These are phyloP conservation scores for Ceratorhiza oryzae-sativae DNA, from an alignment of 1,284 basidiomycete species.

Conservation along the genomic window DNA sequence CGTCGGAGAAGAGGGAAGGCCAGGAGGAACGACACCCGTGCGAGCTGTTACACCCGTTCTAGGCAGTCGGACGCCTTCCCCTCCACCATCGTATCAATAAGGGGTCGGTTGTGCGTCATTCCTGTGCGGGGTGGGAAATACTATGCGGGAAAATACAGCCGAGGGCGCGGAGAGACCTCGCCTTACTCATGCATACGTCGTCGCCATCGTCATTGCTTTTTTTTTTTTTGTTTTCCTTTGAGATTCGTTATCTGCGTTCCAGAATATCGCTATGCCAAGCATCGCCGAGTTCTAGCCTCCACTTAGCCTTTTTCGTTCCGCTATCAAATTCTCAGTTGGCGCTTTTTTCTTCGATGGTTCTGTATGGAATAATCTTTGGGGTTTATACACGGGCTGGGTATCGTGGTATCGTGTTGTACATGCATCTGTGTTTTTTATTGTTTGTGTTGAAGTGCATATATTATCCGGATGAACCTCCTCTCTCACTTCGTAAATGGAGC, in stretches of 20 bases:
- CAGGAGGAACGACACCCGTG: conserved; percentile 9
- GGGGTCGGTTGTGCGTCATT: neutral
- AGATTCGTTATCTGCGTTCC: neutral
- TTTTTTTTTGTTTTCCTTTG: neutral
- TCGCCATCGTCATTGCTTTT: neutral
- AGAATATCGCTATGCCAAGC: neutral
- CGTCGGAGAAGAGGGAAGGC: neutral
- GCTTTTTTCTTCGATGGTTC: too few species aligned
- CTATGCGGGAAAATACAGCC: neutral
- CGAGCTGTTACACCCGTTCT: conserved; percentile 5
- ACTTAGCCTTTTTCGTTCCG: too few species aligned
- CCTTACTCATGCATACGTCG: too few species aligned
- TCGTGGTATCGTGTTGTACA: too few species aligned
- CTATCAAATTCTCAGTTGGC: too few species aligned
- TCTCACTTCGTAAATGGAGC: too few species aligned
- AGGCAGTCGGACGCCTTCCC: neutral
- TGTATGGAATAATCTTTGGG: too few species aligned
- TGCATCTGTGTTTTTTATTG: too few species aligned
- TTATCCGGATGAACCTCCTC: too few species aligned
- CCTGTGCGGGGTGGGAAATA: neutral
- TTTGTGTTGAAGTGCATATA: too few species aligned
- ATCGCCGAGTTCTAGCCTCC: neutral
- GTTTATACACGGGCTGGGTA: too few species aligned
- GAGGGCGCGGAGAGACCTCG: too few species aligned
- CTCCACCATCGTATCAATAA: conserved; percentile 23